Evolutionary conservation across 768 basidiomycete species (phyloP), one percentile per base, ranked within the genome.

Genomic region (Russula sp.): DNA sequence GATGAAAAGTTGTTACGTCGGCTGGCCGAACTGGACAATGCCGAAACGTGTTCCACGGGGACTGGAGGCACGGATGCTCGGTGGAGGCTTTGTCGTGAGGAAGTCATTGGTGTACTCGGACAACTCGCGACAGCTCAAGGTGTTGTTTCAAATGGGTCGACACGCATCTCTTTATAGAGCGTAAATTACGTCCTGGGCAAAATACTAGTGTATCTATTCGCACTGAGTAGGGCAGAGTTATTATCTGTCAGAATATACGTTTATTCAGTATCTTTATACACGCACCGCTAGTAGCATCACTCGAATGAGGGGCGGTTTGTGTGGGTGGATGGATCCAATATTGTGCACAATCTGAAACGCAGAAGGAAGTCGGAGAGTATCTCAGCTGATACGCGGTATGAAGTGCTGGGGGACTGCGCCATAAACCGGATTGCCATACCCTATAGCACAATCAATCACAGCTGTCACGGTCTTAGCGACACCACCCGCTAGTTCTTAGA

Each of bases 1-100:
- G 91, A 94, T 73, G 89, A 93, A 78, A 88, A 87, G 75, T 68
- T 93, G 67, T 73, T 93, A 73, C 80, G 85, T 67, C 75, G 90
- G 69, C 70, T 93, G 75, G 89, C 88, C 69, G 88, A 90, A 69
- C 74, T 92, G 63, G 86, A 80, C 80, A 55, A 86, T 32, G 79
- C 84, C 6, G 86, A 88, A 77, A 90, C 88, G 54, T 82, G 82
- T 54, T 84, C 82, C 61, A 87, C 86, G 45, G 84, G 86, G 61
- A 79, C 79, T 34, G 86, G 81, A 72, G 87, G 86, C n/a, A 91
- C 89, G 49, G 89, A 90, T 73, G 90, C 87, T 52, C 83, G 79
- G 75, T 92, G 91, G 90, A 78, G 77, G 64, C 63, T 83, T 45
- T 72, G 75, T 11, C 73, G 74, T 1, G 72, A 68, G 55, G 77